Conservation (phyloP, 2,329 filamentous ascomycete species). For the Trichoderma citrinoviride region DNA sequence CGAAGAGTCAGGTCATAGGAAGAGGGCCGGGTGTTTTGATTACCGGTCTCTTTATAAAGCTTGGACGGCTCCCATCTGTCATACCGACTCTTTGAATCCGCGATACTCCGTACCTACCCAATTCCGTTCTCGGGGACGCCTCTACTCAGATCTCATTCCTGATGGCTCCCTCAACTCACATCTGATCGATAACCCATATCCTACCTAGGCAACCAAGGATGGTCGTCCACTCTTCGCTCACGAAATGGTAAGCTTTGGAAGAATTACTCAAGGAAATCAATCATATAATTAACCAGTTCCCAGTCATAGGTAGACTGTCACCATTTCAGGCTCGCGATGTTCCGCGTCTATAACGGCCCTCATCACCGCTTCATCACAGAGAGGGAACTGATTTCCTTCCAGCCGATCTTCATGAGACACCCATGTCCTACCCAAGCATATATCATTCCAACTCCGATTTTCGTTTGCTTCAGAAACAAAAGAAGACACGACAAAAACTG, state of each 20-base stretch:
- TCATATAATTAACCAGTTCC: slow-evolving; percentile 3
- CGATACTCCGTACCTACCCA: neutral
- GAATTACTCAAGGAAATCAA: neutral
- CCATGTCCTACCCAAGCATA: slow-evolving; percentile 3
- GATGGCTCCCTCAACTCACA: neutral
- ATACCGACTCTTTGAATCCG: neutral
- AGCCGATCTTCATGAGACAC: neutral
- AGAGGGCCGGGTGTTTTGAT: too few species aligned
- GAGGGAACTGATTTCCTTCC: neutral
- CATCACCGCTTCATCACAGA: neutral
- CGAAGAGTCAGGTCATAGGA: neutral
- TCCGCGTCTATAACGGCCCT: neutral
- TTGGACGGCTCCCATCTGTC: slow-evolving; percentile 1
- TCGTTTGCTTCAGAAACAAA: slow-evolving; percentile 1
- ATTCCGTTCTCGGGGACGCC: neutral
- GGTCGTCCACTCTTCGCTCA: neutral
- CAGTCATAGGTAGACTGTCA: neutral
- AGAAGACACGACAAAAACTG: neutral
- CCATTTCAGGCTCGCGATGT: neutral
- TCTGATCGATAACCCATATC: neutral
- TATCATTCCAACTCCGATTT: slow-evolving; percentile 20
- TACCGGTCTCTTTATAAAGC: neutral
- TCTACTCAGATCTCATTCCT: neutral
- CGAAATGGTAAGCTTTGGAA: neutral
- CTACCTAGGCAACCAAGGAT: neutral